phyloP scores from a whole-genome alignment of 495 filamentous ascomycete species.

The Penicillium paxilli region DNA sequence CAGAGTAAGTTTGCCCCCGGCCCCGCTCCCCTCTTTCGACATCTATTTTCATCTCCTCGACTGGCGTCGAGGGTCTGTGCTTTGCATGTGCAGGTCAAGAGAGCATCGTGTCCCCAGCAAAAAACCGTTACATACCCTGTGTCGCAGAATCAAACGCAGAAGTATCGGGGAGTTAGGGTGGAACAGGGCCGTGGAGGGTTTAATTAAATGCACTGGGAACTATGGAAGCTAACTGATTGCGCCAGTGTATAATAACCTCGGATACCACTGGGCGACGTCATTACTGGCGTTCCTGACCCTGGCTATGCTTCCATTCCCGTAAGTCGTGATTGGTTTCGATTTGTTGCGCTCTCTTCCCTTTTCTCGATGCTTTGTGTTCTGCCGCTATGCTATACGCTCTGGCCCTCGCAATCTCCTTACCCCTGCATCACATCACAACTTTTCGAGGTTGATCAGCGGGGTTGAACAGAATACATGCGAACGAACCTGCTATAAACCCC shows the following conservation, averaged over 20 bases:
- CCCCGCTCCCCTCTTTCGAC: neutral
- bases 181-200: neutral
- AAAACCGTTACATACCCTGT: neutral
- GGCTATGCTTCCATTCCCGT: slow-evolving; percentile 68
- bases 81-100: slow-evolving; percentile 16
- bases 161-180: neutral
- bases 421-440: slow-evolving; percentile 17
- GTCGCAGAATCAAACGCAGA: neutral
- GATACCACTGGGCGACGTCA: slow-evolving; percentile 71
- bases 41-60: slow-evolving; percentile 2
- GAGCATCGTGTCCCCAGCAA: slow-evolving; percentile 11
- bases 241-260: slow-evolving; percentile 66
- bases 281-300: slow-evolving; percentile 70
- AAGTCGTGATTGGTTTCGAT: slow-evolving; percentile 29
- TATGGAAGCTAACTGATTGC: slow-evolving; percentile 30
- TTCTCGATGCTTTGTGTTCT: neutral
- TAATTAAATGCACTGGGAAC: slow-evolving; percentile 15
- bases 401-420: slow-evolving; percentile 6
- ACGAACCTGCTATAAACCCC: neutral
- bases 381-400: slow-evolving; percentile 2
- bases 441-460: neutral
- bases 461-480: neutral
- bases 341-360: neutral
- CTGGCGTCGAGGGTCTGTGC: slow-evolving; percentile 11
- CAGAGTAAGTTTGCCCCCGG: slow-evolving; percentile 54